Evolutionary conservation across 83 land plant species (phyloP).

Genomic region (Thuja plicata): DNA sequence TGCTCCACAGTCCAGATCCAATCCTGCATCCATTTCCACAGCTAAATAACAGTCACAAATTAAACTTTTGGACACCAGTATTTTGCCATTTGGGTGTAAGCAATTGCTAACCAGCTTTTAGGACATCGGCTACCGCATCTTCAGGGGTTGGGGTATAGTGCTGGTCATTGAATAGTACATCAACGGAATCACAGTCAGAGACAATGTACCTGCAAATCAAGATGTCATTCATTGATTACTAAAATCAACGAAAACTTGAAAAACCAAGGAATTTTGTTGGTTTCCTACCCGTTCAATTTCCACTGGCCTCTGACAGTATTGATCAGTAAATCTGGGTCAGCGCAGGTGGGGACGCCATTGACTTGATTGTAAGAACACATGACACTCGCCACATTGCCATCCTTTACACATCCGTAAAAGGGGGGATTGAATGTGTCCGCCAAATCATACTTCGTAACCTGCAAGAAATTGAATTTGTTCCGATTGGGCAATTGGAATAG

Average conservation of each 20-base stretch:
- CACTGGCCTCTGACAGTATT: slow-evolving; percentile 63
- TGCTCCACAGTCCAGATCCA: slow-evolving; percentile 58
- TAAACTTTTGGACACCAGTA: background rate
- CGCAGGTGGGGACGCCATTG: slow-evolving; percentile 91
- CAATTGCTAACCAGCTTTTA: slow-evolving; percentile 39
- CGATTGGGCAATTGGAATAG: too few relatives aligned
- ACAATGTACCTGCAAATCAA: slow-evolving; percentile 59
- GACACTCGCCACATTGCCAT: slow-evolving; percentile 79
- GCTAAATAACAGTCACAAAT: background rate
- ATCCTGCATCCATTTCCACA: slow-evolving; percentile 22
- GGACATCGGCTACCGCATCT: slow-evolving; percentile 64
- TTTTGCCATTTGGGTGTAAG: background rate
- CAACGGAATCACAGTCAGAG: slow-evolving; percentile 76
- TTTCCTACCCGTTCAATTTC: slow-evolving; percentile 72
- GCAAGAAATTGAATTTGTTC: background rate
- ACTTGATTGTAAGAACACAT: slow-evolving; percentile 98
- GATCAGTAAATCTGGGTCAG: slow-evolving; percentile 56
- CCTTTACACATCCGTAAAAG: slow-evolving; percentile 71
- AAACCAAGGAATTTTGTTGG: background rate
- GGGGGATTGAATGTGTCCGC: slow-evolving; percentile 87
- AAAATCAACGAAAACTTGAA: background rate
- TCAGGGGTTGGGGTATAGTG: slow-evolving; percentile 67
- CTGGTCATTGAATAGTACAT: slow-evolving; percentile 50
- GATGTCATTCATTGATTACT: background rate
- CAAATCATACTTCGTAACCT: slow-evolving; percentile 87